Conservation (phyloP, 148 eudicot genomes). For the Bassia scoparia region DNA sequence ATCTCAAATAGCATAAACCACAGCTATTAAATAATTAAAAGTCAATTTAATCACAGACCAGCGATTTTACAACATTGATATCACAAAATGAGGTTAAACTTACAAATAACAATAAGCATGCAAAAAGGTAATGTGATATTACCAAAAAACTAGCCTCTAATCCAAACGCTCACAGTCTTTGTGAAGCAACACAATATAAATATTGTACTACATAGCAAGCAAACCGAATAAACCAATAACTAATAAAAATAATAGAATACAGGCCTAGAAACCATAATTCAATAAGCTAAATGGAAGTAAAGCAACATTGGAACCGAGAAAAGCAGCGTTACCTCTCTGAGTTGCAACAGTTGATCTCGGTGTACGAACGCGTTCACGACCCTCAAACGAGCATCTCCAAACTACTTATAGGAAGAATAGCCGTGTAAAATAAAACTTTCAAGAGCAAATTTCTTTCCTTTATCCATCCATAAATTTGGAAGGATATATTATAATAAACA, state of each 20-base stretch:
- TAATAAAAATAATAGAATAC: too few species aligned
- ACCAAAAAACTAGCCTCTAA: background rate
- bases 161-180: background rate
- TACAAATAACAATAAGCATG: background rate
- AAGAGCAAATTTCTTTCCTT: too few species aligned
- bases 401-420: constrained; percentile 29
- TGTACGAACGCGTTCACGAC: constrained; percentile 71
- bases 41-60: too few species aligned
- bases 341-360: constrained; percentile 73
- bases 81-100: background rate
- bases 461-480: too few species aligned
- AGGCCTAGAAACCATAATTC: too few species aligned
- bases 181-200: background rate
- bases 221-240: too few species aligned
- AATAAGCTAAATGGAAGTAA: background rate
- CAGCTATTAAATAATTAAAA: background rate
- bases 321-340: constrained; percentile 67
- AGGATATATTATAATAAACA: too few species aligned
- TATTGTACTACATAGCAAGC: background rate
- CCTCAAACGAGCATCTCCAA: constrained; percentile 74
- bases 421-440: background rate
- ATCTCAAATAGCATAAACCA: constrained; percentile 4
- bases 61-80: background rate
- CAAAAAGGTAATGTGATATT: background rate
- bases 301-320: background rate